phyloP scores from a whole-genome alignment of 2,329 filamentous ascomycete species.

The Stemphylium lycopersici region DNA sequence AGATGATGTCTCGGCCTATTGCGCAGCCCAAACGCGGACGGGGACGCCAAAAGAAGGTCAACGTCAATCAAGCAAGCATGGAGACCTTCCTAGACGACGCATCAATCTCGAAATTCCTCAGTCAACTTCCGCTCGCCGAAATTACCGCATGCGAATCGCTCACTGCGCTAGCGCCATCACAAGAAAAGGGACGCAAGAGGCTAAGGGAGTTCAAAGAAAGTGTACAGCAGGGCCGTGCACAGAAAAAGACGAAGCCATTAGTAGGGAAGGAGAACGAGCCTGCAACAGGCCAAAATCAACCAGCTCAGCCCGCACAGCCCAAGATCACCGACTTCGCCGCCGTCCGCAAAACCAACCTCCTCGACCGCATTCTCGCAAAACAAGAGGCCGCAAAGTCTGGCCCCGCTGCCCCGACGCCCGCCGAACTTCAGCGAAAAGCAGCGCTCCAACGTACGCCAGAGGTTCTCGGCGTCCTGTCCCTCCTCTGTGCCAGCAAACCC shows the following conservation, averaged over 20 bases:
- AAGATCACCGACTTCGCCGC: conserved; percentile 49
- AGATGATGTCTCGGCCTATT: conserved; percentile 32
- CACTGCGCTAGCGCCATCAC: conserved; percentile 61
- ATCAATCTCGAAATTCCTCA: conserved; percentile 57
- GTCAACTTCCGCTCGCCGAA: conserved; percentile 61
- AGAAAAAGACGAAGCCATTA: conserved; percentile 38
- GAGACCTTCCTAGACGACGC: conserved; percentile 46
- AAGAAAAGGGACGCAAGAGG: conserved; percentile 70
- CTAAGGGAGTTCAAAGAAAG: conserved; percentile 72
- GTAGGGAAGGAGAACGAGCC: conserved; percentile 43
- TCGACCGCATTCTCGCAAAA: conserved; percentile 60
- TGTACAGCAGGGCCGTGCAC: conserved; percentile 50
- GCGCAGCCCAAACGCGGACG: conserved; percentile 44
- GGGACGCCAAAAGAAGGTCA: conserved; percentile 41
- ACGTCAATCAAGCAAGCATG: conserved; percentile 56
- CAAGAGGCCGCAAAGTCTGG: conserved; percentile 49
- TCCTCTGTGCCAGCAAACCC: conserved; percentile 48
- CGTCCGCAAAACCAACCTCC: conserved; percentile 53
- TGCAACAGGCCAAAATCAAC: conserved; percentile 11
- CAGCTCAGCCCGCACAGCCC: conserved; percentile 29
- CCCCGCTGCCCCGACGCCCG: conserved; percentile 49
- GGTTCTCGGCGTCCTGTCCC: conserved; percentile 51
- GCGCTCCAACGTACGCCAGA: conserved; percentile 57
- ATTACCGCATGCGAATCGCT: conserved; percentile 61
- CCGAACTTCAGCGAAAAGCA: conserved; percentile 53